These are phyloP conservation scores for Candida alai DNA, from an alignment of 805 yeast genomes.

Conservation along the genomic window DNA sequence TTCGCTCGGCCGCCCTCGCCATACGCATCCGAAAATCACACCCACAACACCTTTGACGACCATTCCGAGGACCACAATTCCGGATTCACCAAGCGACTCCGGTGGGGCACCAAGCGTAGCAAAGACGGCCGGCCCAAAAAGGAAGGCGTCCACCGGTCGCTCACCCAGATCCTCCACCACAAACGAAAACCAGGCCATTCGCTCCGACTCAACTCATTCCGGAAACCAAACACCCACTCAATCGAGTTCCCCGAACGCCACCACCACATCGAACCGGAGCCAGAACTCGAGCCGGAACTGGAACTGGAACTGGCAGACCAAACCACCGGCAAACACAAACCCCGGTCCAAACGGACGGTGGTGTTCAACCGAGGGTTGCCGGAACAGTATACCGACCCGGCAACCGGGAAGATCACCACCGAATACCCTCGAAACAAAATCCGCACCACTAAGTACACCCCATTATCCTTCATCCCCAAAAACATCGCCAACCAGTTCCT, in stretches of 20 bases:
- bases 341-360: conserved; percentile 40
- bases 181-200: conserved; percentile 5
- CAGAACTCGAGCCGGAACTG: conserved; percentile 24
- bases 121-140: conserved; percentile 60
- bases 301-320: conserved; percentile 27
- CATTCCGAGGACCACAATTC: conserved; percentile 16
- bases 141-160: conserved; percentile 42
- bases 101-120: conserved; percentile 91
- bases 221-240: conserved; percentile 11
- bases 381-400: conserved; percentile 49
- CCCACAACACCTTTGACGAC: conserved; percentile 5
- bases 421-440: conserved; percentile 86
- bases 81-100: conserved; percentile 56
- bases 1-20: conserved; percentile 27
- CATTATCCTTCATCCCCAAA: conserved; percentile 82
- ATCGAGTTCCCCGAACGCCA: conserved; percentile 11
- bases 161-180: conserved; percentile 38
- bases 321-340: conserved; percentile 31
- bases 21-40: conserved; percentile 13
- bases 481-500: conserved; percentile 72
- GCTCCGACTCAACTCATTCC: conserved; percentile 9
- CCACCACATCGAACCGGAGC: conserved; percentile 7
- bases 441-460: conserved; percentile 93
- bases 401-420: conserved; percentile 54
- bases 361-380: conserved; percentile 63